phyloP scores from a whole-genome alignment of 768 basidiomycete genomes.

The Lactarius trivialis region DNA sequence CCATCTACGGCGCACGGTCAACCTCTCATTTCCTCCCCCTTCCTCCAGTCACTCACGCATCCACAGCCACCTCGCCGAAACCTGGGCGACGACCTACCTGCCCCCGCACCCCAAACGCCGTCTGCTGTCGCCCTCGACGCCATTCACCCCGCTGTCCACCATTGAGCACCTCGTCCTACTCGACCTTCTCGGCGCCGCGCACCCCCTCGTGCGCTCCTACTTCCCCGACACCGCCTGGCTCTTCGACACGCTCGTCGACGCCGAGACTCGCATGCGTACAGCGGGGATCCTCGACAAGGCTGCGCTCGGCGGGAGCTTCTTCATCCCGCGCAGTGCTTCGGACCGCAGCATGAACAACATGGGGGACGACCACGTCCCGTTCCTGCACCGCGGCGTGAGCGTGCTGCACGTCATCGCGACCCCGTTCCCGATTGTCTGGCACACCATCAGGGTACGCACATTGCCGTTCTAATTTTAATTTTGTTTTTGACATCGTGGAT shows the following conservation, averaged over 20 bases:
- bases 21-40: neutral
- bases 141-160: constrained; percentile 58
- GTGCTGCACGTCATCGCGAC: constrained; percentile 85
- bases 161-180: constrained; percentile 91
- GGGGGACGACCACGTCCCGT: constrained; percentile 93
- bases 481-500: neutral
- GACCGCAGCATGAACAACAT: constrained; percentile 50
- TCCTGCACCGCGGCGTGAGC: constrained; percentile 74
- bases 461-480: constrained; percentile 9
- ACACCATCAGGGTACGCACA: constrained; percentile 57
- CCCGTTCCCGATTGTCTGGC: constrained; percentile 91
- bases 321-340: constrained; percentile 42
- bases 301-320: constrained; percentile 51
- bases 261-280: constrained; percentile 67
- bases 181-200: constrained; percentile 78
- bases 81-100: constrained; percentile 71
- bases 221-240: constrained; percentile 91
- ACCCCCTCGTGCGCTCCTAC: constrained; percentile 73
- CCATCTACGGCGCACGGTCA: constrained; percentile 94
- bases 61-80: constrained; percentile 76
- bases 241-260: constrained; percentile 66
- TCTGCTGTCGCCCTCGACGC: constrained; percentile 37
- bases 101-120: constrained; percentile 54
- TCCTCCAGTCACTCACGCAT: neutral
- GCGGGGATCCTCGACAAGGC: constrained; percentile 48